Evolutionary conservation across 2,329 filamentous ascomycete species (phyloP).

Genomic region (Seiridium cupressi): DNA sequence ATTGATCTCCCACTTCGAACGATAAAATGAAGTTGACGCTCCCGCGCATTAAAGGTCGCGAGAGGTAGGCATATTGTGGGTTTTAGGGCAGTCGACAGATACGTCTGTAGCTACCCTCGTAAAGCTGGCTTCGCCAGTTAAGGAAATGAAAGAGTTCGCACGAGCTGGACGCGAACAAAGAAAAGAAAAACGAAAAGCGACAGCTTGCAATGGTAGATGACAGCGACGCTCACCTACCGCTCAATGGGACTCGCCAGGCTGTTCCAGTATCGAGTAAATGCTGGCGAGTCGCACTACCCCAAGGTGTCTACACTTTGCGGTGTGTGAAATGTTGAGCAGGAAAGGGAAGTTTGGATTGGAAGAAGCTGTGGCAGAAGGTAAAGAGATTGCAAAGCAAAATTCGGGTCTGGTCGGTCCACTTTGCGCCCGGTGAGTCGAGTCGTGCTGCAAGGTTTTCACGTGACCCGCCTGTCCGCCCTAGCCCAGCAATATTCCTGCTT

Average conservation of each 20-base stretch:
- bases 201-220: too few species aligned
- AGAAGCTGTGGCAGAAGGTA: background rate
- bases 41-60: conserved; percentile 55
- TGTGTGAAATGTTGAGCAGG: background rate
- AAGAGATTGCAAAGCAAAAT: background rate
- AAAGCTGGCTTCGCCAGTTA: too few species aligned
- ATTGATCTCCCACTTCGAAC: conserved; percentile 59
- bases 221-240: too few species aligned
- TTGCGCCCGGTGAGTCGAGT: background rate
- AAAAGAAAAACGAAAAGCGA: too few species aligned
- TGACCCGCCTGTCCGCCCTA: background rate
- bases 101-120: too few species aligned
- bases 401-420: background rate
- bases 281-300: too few species aligned
- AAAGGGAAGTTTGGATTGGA: background rate
- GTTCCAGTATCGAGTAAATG: too few species aligned
- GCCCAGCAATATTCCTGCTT: background rate
- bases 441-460: background rate
- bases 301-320: background rate
- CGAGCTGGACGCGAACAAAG: too few species aligned
- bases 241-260: too few species aligned
- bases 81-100: conserved; percentile 13
- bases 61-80: conserved; percentile 64
- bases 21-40: conserved; percentile 59
- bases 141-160: too few species aligned